A percentile compares a stretch with the other conserved stretches of the same genome.
phyloP scores from a whole-genome alignment of 805 yeast species.

The Ogataea saltuana region DNA sequence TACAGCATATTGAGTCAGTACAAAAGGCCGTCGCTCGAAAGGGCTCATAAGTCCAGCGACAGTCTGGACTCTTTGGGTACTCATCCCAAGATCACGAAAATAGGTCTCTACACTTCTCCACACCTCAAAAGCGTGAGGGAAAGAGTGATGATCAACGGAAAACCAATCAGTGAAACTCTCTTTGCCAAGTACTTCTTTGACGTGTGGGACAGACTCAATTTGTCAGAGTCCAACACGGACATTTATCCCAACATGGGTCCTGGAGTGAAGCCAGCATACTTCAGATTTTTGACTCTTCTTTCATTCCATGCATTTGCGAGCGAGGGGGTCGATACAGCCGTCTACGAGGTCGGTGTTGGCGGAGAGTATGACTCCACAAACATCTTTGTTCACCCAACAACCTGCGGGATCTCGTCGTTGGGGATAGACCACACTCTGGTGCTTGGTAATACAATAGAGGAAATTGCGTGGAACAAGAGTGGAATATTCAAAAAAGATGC shows the following conservation, averaged over 20 bases:
- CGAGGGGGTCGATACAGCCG: slow-evolving; percentile 91
- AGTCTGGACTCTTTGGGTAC: slow-evolving; percentile 10
- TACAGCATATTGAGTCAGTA: slow-evolving; percentile 77
- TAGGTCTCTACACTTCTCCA: slow-evolving; percentile 96
- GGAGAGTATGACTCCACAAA: slow-evolving; percentile 98
- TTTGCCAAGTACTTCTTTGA: slow-evolving; percentile 92
- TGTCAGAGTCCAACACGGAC: slow-evolving; percentile 51
- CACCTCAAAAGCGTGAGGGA: slow-evolving; percentile 93
- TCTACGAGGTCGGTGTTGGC: slow-evolving; percentile 97
- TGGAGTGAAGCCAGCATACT: slow-evolving; percentile 85
- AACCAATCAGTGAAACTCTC: slow-evolving; percentile 75
- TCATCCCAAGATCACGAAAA: slow-evolving; percentile 46
- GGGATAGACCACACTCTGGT: slow-evolving; percentile 91
- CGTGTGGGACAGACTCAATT: slow-evolving; percentile 78
- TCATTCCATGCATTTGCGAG: slow-evolving; percentile 88
- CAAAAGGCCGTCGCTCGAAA: slow-evolving; percentile 25
- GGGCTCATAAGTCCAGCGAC: slow-evolving; percentile 1
- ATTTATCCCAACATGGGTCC: slow-evolving; percentile 73
- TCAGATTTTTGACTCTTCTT: slow-evolving; percentile 82
- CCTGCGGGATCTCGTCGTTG: slow-evolving; percentile 79
- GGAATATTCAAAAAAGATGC: slow-evolving; percentile 79
- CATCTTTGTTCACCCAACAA: slow-evolving; percentile 74
- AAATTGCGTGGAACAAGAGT: slow-evolving; percentile 94
- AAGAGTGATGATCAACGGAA: slow-evolving; percentile 83
- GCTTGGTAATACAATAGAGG: slow-evolving; percentile 82